phyloP scores from a whole-genome alignment of 192 early-diverging fungal genomes.

The Lobosporangium transversale region DNA sequence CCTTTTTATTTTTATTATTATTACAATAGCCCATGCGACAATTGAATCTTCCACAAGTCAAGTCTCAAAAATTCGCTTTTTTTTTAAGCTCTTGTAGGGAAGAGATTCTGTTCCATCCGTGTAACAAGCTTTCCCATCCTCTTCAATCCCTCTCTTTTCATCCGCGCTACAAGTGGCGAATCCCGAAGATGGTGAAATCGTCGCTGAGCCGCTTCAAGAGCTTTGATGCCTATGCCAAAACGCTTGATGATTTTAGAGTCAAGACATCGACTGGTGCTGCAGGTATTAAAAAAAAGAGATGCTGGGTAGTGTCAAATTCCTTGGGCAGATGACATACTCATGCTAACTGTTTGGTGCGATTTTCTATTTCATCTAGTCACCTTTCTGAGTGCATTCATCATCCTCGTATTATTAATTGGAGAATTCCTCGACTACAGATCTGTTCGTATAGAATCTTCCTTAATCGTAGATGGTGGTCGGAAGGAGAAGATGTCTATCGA shows the following conservation, averaged over 20 bases:
- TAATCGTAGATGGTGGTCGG: slow-evolving; percentile 85
- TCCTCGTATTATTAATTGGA: slow-evolving; percentile 77
- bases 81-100: too few relatives aligned
- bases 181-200: slow-evolving; percentile 59
- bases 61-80: not conserved
- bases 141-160: not conserved
- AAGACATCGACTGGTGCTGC: slow-evolving; percentile 49
- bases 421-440: slow-evolving; percentile 86
- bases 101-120: not conserved
- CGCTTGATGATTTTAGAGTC: slow-evolving; percentile 90
- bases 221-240: slow-evolving; percentile 95
- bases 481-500: slow-evolving; percentile 92
- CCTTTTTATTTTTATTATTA: not conserved
- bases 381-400: slow-evolving; percentile 75
- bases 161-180: slow-evolving; percentile 2
- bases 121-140: too few relatives aligned
- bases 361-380: slow-evolving; percentile 68
- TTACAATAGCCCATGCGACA: slow-evolving; percentile 18
- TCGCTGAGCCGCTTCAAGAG: slow-evolving; percentile 64
- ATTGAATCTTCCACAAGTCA: slow-evolving; percentile 10
- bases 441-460: slow-evolving; percentile 72
- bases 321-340: not conserved
- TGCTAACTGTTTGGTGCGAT: not conserved
- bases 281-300: slow-evolving; percentile 30
- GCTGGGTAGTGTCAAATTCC: slow-evolving; percentile 53